Conservation (phyloP, 257 asterid species). For the Parsonsia alboflavescens region DNA sequence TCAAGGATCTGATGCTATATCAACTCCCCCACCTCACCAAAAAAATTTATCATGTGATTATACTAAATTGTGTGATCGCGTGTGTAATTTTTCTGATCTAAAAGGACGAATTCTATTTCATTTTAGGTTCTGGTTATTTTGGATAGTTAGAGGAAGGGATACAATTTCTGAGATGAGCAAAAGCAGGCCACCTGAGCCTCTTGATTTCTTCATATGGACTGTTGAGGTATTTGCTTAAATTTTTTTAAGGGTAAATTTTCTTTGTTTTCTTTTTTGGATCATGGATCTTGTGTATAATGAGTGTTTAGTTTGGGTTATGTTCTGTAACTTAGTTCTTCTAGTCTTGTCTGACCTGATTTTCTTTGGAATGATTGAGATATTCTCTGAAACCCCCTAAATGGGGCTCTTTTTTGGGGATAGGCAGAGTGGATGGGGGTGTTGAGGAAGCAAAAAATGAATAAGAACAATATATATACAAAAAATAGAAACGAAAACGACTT, state of each 20-base stretch:
- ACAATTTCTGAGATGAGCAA: conserved; percentile 44
- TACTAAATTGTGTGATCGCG: neutral
- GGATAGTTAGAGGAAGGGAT: neutral
- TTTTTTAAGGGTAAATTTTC: neutral
- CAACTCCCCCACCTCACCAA: neutral
- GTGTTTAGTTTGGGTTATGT: conserved; percentile 8
- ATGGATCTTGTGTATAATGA: conserved; percentile 17
- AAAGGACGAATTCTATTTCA: neutral
- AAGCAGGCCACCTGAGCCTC: conserved; percentile 80
- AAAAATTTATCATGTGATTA: neutral
- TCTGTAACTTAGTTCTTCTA: neutral
- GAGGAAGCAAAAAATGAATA: neutral
- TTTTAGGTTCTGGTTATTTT: neutral
- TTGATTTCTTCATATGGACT: conserved; percentile 92
- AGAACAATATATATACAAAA: neutral
- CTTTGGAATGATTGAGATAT: neutral
- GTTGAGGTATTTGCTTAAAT: conserved; percentile 52
- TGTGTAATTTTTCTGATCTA: neutral
- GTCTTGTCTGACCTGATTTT: neutral
- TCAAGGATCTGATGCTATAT: neutral
- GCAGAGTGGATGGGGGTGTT: neutral
- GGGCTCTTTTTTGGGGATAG: neutral
- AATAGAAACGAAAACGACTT: neutral
- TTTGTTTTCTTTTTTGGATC: neutral
- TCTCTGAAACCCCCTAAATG: neutral